These are phyloP conservation scores for Leccinum subtestaceum DNA, from an alignment of 768 basidiomycete species.

Conservation along the genomic window DNA sequence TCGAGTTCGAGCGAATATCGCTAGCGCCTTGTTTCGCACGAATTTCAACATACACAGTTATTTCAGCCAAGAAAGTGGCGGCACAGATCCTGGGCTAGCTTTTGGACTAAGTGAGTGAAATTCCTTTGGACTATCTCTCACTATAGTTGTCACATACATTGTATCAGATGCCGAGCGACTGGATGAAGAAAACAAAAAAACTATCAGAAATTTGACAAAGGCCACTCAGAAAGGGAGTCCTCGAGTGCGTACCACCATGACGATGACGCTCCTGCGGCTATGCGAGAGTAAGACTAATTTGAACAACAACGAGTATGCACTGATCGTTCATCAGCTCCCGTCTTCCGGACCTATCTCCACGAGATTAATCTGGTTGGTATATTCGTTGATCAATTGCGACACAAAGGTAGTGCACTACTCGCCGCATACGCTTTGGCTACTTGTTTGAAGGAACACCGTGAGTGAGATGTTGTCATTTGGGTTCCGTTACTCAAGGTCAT, in stretches of 20 bases:
- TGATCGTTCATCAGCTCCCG: slow-evolving; percentile 7
- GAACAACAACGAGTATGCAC: neutral
- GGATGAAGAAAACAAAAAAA: neutral
- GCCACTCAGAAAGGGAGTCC: slow-evolving; percentile 1
- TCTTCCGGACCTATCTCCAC: slow-evolving; percentile 9
- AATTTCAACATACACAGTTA: neutral
- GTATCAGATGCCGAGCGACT: slow-evolving; percentile 10
- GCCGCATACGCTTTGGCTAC: slow-evolving; percentile 21
- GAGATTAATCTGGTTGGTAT: slow-evolving; percentile 4
- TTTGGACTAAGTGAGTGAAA: slow-evolving; percentile 18
- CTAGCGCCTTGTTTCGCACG: slow-evolving; percentile 13
- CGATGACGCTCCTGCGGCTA: slow-evolving; percentile 22
- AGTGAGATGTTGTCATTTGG: neutral
- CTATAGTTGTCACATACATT: neutral
- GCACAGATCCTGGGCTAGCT: slow-evolving; percentile 1
- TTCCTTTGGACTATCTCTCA: neutral
- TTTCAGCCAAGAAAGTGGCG: neutral
- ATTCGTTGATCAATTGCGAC: slow-evolving; percentile 18
- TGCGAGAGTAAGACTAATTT: slow-evolving; percentile 14
- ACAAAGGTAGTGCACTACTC: slow-evolving; percentile 15
- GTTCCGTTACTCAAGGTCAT: neutral
- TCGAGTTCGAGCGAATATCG: slow-evolving; percentile 18
- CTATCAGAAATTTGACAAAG: slow-evolving; percentile 12
- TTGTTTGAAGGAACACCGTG: slow-evolving; percentile 16
- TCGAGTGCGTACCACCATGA: slow-evolving; percentile 22